Percentiles rank a stretch among this genome's conserved stretches.
phyloP scores from a whole-genome alignment of 2,329 filamentous ascomycete species.

The Trichoderma endophyticum region DNA sequence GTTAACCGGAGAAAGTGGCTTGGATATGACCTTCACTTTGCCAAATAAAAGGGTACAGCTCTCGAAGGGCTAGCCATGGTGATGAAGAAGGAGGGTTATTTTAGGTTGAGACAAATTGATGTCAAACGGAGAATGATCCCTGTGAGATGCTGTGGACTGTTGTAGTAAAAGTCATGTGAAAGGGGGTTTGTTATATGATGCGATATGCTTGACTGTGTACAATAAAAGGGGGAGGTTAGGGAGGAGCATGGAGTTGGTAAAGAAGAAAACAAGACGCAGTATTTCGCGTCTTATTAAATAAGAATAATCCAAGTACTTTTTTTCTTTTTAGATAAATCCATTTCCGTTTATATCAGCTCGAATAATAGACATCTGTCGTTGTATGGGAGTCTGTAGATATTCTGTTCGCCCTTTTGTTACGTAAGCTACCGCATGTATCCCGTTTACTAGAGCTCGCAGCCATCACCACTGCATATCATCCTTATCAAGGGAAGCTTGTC shows the following conservation, averaged over 20 bases:
- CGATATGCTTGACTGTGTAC: conserved; percentile 7
- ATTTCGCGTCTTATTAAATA: neutral
- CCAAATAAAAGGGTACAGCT: conserved; percentile 62
- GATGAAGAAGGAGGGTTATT: neutral
- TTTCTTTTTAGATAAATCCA: neutral
- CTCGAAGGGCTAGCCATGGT: neutral
- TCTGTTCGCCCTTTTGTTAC: neutral
- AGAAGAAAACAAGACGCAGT: neutral
- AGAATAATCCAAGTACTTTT: neutral
- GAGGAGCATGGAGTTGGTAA: neutral
- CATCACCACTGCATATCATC: neutral
- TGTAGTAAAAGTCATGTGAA: neutral
- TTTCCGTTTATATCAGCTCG: neutral
- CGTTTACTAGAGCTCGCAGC: neutral
- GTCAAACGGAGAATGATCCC: neutral
- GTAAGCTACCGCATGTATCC: neutral
- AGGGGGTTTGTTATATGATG: neutral
- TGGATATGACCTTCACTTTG: conserved; percentile 96
- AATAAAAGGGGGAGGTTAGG: conserved; percentile 1
- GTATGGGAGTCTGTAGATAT: neutral
- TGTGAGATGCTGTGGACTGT: neutral
- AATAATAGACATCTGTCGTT: neutral
- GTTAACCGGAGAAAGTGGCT: conserved; percentile 90
- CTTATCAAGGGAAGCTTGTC: neutral
- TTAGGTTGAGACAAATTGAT: neutral